Evolutionary conservation across 306 rosid species (phyloP).

Genomic region (Trifolium subterraneum): DNA sequence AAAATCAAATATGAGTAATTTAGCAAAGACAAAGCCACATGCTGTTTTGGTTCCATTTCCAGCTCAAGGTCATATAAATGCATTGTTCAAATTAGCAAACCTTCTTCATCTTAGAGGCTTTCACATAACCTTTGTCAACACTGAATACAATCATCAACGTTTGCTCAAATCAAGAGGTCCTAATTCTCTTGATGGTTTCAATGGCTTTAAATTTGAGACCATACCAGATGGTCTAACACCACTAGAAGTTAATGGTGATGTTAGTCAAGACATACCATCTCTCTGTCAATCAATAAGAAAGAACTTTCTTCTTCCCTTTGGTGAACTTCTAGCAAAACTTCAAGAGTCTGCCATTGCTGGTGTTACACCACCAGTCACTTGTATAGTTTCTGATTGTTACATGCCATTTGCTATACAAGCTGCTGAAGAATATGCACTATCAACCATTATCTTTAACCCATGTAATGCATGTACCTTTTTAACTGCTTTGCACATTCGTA

Average conservation of each 20-base stretch:
- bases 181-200: not conserved
- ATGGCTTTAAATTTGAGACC: slow-evolving; percentile 10
- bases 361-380: not conserved
- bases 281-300: not conserved
- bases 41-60: not conserved
- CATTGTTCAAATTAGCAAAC: not conserved
- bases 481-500: not conserved
- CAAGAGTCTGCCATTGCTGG: not conserved
- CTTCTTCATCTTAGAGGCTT: not conserved
- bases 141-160: not conserved
- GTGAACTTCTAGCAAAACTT: not conserved
- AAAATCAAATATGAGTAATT: too few relatives aligned
- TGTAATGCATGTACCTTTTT: too few relatives aligned
- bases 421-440: slow-evolving; percentile 10
- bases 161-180: not conserved
- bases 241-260: not conserved
- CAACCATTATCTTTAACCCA: too few relatives aligned
- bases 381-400: slow-evolving; percentile 6
- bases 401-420: not conserved
- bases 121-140: not conserved
- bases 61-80: not conserved
- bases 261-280: not conserved
- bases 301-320: not conserved
- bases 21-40: not conserved
- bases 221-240: slow-evolving; percentile 34